Conservation (phyloP, 2,329 filamentous ascomycete genomes). For the Colletotrichum chlorophyti region DNA sequence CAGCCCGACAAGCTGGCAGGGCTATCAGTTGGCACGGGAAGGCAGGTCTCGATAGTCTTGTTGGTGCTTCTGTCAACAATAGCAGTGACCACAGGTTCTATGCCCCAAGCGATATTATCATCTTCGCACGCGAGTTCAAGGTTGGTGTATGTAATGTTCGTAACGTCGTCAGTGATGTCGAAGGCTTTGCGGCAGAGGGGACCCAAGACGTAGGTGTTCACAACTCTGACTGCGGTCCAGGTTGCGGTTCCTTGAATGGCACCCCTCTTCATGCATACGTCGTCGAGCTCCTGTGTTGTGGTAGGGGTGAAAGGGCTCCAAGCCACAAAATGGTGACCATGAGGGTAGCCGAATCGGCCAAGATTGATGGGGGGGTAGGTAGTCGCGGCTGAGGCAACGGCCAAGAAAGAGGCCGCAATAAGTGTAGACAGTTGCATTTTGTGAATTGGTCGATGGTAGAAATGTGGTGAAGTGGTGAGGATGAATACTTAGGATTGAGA, state of each 20-base stretch:
- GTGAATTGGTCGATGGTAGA: not conserved
- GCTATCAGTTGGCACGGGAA: not conserved
- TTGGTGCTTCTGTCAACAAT: slow-evolving; percentile 13
- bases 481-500: too few relatives aligned
- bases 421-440: slow-evolving; percentile 10
- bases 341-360: slow-evolving; percentile 8
- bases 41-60: slow-evolving; percentile 15
- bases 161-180: slow-evolving; percentile 15
- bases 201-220: slow-evolving; percentile 13
- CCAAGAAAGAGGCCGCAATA: not conserved
- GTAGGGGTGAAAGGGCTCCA: slow-evolving; percentile 19
- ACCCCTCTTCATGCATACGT: slow-evolving; percentile 1
- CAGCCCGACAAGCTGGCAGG: too few relatives aligned
- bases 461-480: too few relatives aligned
- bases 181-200: slow-evolving; percentile 24
- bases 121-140: slow-evolving; percentile 19
- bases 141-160: slow-evolving; percentile 12
- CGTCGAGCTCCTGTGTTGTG: slow-evolving; percentile 1
- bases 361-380: slow-evolving; percentile 16
- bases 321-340: slow-evolving; percentile 8
- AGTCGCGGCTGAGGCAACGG: not conserved
- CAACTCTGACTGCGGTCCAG: slow-evolving; percentile 9
- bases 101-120: not conserved
- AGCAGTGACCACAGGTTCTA: slow-evolving; percentile 9
- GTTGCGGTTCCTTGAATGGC: slow-evolving; percentile 19